Conservation (phyloP, 495 filamentous ascomycete genomes). For the Annulohypoxylon stygium region DNA sequence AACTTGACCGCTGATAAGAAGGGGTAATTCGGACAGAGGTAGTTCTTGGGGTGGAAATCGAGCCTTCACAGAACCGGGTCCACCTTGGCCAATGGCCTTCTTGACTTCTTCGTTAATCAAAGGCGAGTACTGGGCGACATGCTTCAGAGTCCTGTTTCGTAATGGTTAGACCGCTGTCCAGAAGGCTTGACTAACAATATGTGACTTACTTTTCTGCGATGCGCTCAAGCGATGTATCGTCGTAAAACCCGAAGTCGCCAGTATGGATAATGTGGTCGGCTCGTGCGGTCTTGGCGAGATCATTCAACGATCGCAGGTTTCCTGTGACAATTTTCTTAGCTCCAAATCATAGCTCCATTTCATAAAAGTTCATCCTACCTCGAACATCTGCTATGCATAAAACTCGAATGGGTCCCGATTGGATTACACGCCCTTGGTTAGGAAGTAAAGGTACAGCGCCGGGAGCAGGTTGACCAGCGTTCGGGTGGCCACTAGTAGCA, state of each 20-base stretch:
- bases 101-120: constrained; percentile 89
- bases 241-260: constrained; percentile 99
- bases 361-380: constrained; percentile 69
- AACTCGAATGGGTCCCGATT: constrained; percentile 85
- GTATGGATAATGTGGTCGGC: constrained; percentile 98
- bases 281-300: constrained; percentile 90
- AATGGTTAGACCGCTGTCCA: constrained; percentile 42
- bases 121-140: constrained; percentile 98
- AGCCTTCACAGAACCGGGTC: constrained; percentile 78
- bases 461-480: constrained; percentile 56
- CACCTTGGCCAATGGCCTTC: constrained; percentile 76
- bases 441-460: constrained; percentile 68
- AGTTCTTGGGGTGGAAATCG: constrained; percentile 82
- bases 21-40: constrained; percentile 94
- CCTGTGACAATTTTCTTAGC: constrained; percentile 65
- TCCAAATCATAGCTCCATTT: constrained; percentile 17
- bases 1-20: constrained; percentile 87
- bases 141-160: constrained; percentile 85
- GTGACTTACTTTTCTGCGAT: constrained; percentile 96
- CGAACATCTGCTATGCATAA: constrained; percentile 97
- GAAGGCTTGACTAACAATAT: neutral
- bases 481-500: constrained; percentile 57
- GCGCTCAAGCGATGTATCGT: constrained; percentile 92
- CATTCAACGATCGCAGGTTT: constrained; percentile 94
- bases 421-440: constrained; percentile 77